A percentile compares a stretch with the other conserved stretches of the same genome.
Evolutionary conservation across 192 early-diverging fungal genomes (phyloP).

Genomic region (Haplosporangium gracile): DNA sequence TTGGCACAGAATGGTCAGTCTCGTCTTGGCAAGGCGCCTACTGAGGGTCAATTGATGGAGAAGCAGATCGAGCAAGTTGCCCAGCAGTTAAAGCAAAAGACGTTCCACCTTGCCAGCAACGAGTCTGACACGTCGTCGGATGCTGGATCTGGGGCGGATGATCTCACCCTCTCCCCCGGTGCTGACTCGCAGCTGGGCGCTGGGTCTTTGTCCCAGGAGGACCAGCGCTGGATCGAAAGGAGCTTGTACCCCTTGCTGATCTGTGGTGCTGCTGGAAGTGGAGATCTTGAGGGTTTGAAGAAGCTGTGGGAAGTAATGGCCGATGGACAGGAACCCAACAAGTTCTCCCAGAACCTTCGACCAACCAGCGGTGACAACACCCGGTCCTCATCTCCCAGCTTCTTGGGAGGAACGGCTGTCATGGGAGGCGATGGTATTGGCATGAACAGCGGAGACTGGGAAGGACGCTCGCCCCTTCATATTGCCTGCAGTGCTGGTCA

Average conservation of each 20-base stretch:
- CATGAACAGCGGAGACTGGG: constrained; percentile 43
- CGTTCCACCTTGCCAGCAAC: not conserved
- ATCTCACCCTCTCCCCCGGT: not conserved
- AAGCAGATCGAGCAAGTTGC: not conserved
- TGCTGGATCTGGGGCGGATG: not conserved
- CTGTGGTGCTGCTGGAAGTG: constrained; percentile 87
- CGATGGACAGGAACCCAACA: constrained; percentile 29
- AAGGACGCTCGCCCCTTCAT: constrained; percentile 86
- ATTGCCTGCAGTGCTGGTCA: constrained; percentile 86
- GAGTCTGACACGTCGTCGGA: constrained; percentile 19
- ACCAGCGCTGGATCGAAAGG: constrained; percentile 79
- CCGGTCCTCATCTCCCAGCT: constrained; percentile 14
- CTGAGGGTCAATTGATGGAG: not conserved
- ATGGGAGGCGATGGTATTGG: constrained; percentile 29
- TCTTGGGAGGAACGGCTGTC: constrained; percentile 37
- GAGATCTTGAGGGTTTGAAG: constrained; percentile 85
- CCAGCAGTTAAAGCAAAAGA: constrained; percentile 10
- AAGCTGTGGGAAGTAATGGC: constrained; percentile 68
- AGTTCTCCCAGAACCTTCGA: constrained; percentile 27
- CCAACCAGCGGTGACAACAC: constrained; percentile 3
- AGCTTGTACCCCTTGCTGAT: constrained; percentile 86
- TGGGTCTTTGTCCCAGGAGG: constrained; percentile 56
- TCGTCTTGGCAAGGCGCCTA: not conserved
- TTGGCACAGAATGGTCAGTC: not conserved
- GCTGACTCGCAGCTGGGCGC: constrained; percentile 25